A percentile compares a stretch with the other conserved stretches of the same genome.
Conservation (phyloP, 371 early-diverging fungal species). For the Mucor indicus region DNA sequence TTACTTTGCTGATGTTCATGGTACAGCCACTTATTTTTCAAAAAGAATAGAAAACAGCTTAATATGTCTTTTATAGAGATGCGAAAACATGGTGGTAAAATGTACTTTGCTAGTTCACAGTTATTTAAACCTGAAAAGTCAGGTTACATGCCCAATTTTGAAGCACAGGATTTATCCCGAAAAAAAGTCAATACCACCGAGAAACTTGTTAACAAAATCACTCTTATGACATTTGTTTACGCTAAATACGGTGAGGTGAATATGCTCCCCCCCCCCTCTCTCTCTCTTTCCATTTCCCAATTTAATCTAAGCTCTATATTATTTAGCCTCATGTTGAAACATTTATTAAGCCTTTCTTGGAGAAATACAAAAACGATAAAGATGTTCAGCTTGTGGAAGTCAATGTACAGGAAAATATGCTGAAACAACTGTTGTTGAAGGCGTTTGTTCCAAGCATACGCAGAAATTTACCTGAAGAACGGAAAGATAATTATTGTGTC, state of each 20-base stretch:
- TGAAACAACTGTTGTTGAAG: conserved; percentile 61
- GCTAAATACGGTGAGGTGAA: conserved; percentile 71
- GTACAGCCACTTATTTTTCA: conserved; percentile 20
- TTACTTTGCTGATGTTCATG: conserved; percentile 66
- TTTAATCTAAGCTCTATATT: too few species aligned
- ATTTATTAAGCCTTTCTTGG: conserved; percentile 52
- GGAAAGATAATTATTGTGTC: conserved; percentile 61
- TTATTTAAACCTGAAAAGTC: conserved; percentile 56
- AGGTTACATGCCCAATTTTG: conserved; percentile 69
- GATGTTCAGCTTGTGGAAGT: conserved; percentile 46
- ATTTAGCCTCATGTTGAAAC: conserved; percentile 58
- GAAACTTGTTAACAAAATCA: conserved; percentile 48
- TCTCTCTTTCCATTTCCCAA: background rate
- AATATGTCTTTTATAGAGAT: conserved; percentile 37
- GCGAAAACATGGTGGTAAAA: conserved; percentile 63
- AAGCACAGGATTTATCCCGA: conserved; percentile 53
- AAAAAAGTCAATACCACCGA: conserved; percentile 57
- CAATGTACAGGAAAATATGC: conserved; percentile 60
- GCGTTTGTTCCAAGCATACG: conserved; percentile 63
- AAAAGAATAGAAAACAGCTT: background rate
- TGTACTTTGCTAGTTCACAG: conserved; percentile 59
- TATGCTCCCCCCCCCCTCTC: background rate
- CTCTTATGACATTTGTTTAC: conserved; percentile 68
- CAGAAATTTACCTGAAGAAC: conserved; percentile 53
- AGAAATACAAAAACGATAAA: conserved; percentile 31